A percentile compares a stretch with the other conserved stretches of the same genome.
Evolutionary conservation across 2,329 filamentous ascomycete species (phyloP).

Genomic region (Alternaria longipes): DNA sequence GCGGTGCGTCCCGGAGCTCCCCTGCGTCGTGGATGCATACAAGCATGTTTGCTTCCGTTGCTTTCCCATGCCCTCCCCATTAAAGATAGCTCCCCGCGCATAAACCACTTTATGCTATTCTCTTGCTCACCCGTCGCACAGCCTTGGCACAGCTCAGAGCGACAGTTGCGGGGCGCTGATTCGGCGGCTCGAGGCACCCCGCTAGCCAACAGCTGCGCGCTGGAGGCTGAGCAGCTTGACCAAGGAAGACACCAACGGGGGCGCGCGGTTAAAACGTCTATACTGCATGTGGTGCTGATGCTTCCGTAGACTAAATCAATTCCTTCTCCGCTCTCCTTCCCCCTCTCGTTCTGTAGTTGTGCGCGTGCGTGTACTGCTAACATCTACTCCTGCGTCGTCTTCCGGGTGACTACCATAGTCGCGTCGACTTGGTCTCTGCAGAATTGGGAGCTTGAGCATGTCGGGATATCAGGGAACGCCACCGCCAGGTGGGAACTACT

Average conservation of each 20-base stretch:
- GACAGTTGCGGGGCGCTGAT: conserved; percentile 30
- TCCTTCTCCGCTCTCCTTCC: conserved; percentile 4
- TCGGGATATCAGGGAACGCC: conserved; percentile 44
- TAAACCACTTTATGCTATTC: conserved; percentile 1
- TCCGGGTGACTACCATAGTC: background rate
- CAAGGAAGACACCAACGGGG: conserved; percentile 16
- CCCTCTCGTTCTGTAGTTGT: background rate
- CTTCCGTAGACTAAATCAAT: conserved; percentile 19
- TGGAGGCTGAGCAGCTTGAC: conserved; percentile 48
- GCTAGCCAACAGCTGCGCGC: conserved; percentile 40
- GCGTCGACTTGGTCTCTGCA: background rate
- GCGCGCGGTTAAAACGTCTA: conserved; percentile 29
- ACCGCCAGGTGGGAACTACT: conserved; percentile 49
- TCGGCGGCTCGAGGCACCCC: conserved; percentile 43
- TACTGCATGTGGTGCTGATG: conserved; percentile 35
- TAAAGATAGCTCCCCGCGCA: conserved; percentile 5
- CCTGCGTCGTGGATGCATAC: background rate
- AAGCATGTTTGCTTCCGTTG: conserved; percentile 7
- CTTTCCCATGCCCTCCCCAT: background rate
- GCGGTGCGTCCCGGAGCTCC: conserved; percentile 6
- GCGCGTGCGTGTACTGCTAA: conserved; percentile 5
- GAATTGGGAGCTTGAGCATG: conserved; percentile 26
- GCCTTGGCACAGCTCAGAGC: conserved; percentile 21
- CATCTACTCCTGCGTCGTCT: background rate
- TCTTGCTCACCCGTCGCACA: conserved; percentile 22